Base-by-base conservation (phyloP, 1,139 yeast genomes). In the Geotrichum aggregatum region DNA sequence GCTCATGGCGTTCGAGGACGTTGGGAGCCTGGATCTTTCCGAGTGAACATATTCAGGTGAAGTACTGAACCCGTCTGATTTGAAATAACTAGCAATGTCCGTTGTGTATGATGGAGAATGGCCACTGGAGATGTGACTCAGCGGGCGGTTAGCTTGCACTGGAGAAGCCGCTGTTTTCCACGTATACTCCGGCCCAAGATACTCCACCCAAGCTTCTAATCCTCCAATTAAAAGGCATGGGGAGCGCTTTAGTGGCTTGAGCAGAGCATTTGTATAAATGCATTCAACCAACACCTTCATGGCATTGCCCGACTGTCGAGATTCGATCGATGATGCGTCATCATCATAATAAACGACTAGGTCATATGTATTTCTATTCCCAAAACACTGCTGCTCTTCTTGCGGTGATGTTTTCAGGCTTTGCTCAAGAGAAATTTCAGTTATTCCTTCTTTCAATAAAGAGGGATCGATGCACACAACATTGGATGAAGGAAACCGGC, bases 391-490 rank as follows among this genome's bases (percentile, higher is more conserved):
- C 54, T 76, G 76, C 61, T 85, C 89, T 5, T 59, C 67, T 8
- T 73, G 72, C 1, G 87, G 80, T 4, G 85, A 71, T 30, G 79
- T 66, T 35, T 10, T n/a, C 2, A 91, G 71, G 33, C 78, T 69
- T 34, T 75, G 77, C 60, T 84, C 87, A 28, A 88, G 66, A 50
- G 83, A 87, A 49, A 69, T 71, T 60, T 83, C 91, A 1, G 76
- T 74, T 57, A 76, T 72, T 6, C 70, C 69, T 1, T 71, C 66
- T 28, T 76, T 67, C 36, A 78, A 68, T 4, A 80, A 72, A 2
- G 78, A 69, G 0, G 96, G 96, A 54, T 86, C 95, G 11, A 88
- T 77, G 63, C 89, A 84, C 14, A 86, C 76, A 8, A 83, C 67
- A 45, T 83, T 77, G 1, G 71, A 66, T 34, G 76, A 69, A 18